Evolutionary conservation across 228 moss, liverwort and hornwort species (phyloP).

Genomic region (Sphagnum fallax): DNA sequence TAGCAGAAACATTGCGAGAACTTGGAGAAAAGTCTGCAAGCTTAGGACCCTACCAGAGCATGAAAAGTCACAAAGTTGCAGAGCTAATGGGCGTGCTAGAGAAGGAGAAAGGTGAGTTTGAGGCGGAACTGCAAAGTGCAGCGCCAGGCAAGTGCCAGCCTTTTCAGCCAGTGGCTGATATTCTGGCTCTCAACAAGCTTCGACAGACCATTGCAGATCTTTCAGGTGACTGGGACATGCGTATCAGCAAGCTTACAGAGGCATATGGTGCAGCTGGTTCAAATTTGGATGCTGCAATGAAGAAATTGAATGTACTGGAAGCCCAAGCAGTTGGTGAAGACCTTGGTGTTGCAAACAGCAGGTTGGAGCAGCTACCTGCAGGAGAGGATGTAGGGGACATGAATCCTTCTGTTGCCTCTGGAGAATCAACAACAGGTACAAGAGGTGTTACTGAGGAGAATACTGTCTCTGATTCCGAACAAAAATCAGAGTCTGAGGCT

Average conservation of each 20-base stretch:
- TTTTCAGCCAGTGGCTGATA: constrained; percentile 57
- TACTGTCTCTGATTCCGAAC: constrained; percentile 8
- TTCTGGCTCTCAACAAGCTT: constrained; percentile 67
- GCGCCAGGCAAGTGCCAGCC: constrained; percentile 22
- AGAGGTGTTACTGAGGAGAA: not conserved
- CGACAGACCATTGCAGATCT: constrained; percentile 48
- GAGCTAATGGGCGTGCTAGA: constrained; percentile 47
- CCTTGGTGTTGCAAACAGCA: constrained; percentile 7
- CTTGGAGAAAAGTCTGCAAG: constrained; percentile 32
- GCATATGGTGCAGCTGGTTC: constrained; percentile 13
- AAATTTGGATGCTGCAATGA: constrained; percentile 7
- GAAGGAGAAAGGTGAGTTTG: constrained; percentile 49
- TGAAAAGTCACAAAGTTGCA: constrained; percentile 36
- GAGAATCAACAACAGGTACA: constrained; percentile 7
- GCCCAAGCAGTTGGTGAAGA: constrained; percentile 10
- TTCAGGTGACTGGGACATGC: constrained; percentile 46
- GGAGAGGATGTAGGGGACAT: not conserved
- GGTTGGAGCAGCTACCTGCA: constrained; percentile 14
- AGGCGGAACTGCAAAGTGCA: constrained; percentile 47
- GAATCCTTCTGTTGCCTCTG: constrained; percentile 3
- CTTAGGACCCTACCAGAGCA: constrained; percentile 26
- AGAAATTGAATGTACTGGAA: constrained; percentile 12
- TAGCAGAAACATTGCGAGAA: constrained; percentile 42
- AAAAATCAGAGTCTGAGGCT: constrained; percentile 13
- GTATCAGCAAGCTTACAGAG: constrained; percentile 31